Base-by-base conservation (phyloP, 495 filamentous ascomycete species). In the Cenococcum geophilum region DNA sequence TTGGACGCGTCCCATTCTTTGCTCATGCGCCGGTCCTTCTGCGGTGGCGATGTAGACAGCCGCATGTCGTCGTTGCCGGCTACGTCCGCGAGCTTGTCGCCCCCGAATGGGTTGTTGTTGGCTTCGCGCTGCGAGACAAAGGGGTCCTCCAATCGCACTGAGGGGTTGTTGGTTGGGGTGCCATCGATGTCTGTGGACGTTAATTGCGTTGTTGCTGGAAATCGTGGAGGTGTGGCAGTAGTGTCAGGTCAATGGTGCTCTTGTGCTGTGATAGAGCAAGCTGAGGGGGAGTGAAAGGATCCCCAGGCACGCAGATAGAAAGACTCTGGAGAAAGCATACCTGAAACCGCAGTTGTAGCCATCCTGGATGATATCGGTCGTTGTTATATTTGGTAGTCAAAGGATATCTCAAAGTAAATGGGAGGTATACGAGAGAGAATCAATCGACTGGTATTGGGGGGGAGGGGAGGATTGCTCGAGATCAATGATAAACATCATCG, bases 1-100 rank as follows among this genome's bases (percentile, higher is more conserved):
- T 85, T 85, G 63, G 79, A 76, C 23, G 82, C 82, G 68, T 85
- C 72, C 72, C 72, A 75, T 54, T 75, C 72, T 45, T 68, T 66
- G 57, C 72, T 75, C 72, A 71, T 68, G 10, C 72, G 69, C 9
- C 71, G 66, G 49, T 69, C 66, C 11, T 27, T 43, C 11, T 37
- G 18, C 14, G 67, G 63, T 18, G 63, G 59, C 5, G 63, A 61
- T 6, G 45, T 47, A 0, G 60, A 59, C 14, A 65, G n/a, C 6
- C 51, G 22, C 68, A 70, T 70, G 45, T 71, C 60, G 48, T 69
- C 63, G 45, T 8, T 20, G 47, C 67, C 67, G 12, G 64, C 50
- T 25, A 70, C 16, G 50, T 70, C 60, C 34, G 20, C 57, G 35
- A 72, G 58, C 11, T 60, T 62, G 56, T 72, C 68, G 35, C 51